Evolutionary conservation across 106 monocot genomes (phyloP).

Genomic region (Cymbidium sinense): DNA sequence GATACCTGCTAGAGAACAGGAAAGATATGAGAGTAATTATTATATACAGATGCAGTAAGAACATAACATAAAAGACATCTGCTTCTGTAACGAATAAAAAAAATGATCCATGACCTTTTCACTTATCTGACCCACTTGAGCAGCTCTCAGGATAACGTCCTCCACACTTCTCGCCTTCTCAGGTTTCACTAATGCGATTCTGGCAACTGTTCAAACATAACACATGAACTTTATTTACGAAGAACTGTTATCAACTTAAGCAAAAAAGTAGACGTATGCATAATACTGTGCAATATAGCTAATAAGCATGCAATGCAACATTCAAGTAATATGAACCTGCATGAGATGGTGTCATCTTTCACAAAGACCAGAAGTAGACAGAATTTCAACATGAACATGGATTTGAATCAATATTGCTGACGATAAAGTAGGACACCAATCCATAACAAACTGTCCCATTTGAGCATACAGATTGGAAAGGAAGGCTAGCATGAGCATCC

Average conservation of each 20-base stretch:
- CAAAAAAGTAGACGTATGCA: background rate
- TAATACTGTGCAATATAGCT: background rate
- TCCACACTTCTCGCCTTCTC: slow-evolving; percentile 96
- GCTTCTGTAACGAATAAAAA: too few species aligned
- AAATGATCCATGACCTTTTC: slow-evolving; percentile 55
- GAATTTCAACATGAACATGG: background rate
- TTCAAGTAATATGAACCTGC: background rate
- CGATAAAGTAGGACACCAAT: background rate
- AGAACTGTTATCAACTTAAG: background rate
- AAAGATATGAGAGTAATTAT: background rate
- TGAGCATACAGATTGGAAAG: background rate
- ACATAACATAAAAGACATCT: too few species aligned
- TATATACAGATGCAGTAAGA: background rate
- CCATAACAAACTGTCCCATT: background rate
- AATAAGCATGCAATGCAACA: background rate
- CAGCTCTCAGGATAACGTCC: slow-evolving; percentile 82
- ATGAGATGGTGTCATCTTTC: background rate
- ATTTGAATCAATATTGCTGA: background rate
- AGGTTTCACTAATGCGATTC: slow-evolving; percentile 97
- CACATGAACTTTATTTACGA: background rate
- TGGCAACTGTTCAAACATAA: slow-evolving; percentile 46
- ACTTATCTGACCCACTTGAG: slow-evolving; percentile 81
- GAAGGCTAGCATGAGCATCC: background rate
- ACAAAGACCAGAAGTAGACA: background rate
- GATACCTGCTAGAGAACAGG: slow-evolving; percentile 35